Evolutionary conservation across 1,284 basidiomycete genomes (phyloP).

Genomic region (Melampsora americana): DNA sequence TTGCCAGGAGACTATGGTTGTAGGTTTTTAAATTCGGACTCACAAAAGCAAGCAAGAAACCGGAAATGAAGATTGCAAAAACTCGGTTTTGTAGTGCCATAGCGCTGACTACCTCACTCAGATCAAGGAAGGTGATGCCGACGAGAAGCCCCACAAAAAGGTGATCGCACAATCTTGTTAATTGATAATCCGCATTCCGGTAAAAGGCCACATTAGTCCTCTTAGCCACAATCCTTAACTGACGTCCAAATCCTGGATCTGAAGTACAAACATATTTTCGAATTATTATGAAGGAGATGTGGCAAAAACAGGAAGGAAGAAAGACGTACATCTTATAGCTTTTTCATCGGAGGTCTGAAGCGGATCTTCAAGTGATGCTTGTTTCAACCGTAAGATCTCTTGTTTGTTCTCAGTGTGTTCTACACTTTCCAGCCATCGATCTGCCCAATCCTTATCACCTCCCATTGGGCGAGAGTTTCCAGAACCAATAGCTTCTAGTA

Average conservation of each 20-base stretch:
- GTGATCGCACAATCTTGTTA: slow-evolving; percentile 67
- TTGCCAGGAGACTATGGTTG: slow-evolving; percentile 51
- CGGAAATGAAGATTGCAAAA: slow-evolving; percentile 62
- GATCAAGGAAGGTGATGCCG: slow-evolving; percentile 75
- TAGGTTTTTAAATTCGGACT: slow-evolving; percentile 55
- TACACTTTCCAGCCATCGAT: slow-evolving; percentile 62
- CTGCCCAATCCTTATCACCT: slow-evolving; percentile 68
- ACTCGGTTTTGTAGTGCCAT: slow-evolving; percentile 75
- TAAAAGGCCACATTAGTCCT: slow-evolving; percentile 45
- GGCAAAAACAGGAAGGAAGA: slow-evolving; percentile 5
- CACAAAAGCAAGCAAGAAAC: slow-evolving; percentile 27
- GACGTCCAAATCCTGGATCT: slow-evolving; percentile 45
- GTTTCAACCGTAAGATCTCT: slow-evolving; percentile 53
- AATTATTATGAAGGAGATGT: slow-evolving; percentile 22
- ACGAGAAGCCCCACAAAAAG: slow-evolving; percentile 68
- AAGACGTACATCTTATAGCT: slow-evolving; percentile 44
- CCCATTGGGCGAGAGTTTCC: slow-evolving; percentile 66
- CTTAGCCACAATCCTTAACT: slow-evolving; percentile 45
- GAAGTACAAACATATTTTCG: slow-evolving; percentile 6
- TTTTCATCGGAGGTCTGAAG: slow-evolving; percentile 44
- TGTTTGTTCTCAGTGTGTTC: slow-evolving; percentile 54
- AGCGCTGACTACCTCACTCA: slow-evolving; percentile 60
- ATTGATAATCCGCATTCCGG: slow-evolving; percentile 47
- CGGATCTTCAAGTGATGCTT: slow-evolving; percentile 44
- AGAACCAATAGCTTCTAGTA: slow-evolving; percentile 67